A percentile compares a stretch with the other conserved stretches of the same genome.
Evolutionary conservation across 495 filamentous ascomycete genomes (phyloP).

Genomic region (Margaritispora aquatica): DNA sequence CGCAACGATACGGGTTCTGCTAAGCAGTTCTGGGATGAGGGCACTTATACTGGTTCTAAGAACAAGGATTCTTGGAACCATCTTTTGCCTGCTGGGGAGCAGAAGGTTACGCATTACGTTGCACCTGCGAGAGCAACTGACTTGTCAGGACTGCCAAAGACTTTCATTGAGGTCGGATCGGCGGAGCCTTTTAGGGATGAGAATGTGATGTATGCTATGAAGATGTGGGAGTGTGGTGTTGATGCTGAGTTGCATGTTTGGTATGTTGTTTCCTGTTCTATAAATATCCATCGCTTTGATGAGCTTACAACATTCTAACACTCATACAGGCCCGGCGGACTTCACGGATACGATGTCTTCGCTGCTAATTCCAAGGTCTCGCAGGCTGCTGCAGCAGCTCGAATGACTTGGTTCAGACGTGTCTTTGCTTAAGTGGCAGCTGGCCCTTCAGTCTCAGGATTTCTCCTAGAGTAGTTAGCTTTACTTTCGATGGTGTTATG

Average conservation of each 20-base stretch:
- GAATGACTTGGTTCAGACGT: background rate
- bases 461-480: background rate
- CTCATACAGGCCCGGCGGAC: background rate
- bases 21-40: conserved; percentile 2
- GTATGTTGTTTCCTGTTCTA: background rate
- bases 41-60: conserved; percentile 1
- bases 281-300: no score
- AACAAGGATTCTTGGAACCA: conserved; percentile 2
- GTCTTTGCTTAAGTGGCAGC: background rate
- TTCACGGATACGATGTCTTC: background rate
- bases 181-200: conserved; percentile 15
- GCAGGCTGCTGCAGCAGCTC: background rate
- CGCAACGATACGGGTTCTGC: conserved; percentile 28
- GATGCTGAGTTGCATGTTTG: conserved; percentile 17
- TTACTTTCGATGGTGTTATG: background rate
- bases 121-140: conserved; percentile 10
- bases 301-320: no score
- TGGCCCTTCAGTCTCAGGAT: background rate
- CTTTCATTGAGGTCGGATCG: conserved; percentile 14
- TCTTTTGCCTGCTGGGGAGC: background rate
- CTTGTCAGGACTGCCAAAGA: conserved; percentile 5
- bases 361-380: background rate
- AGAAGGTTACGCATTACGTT: conserved; percentile 6
- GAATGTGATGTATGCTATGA: conserved; percentile 8
- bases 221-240: conserved; percentile 11